These are phyloP conservation scores for Crinitomyces ghanaensis DNA, from an alignment of 805 yeast genomes.

Conservation along the genomic window DNA sequence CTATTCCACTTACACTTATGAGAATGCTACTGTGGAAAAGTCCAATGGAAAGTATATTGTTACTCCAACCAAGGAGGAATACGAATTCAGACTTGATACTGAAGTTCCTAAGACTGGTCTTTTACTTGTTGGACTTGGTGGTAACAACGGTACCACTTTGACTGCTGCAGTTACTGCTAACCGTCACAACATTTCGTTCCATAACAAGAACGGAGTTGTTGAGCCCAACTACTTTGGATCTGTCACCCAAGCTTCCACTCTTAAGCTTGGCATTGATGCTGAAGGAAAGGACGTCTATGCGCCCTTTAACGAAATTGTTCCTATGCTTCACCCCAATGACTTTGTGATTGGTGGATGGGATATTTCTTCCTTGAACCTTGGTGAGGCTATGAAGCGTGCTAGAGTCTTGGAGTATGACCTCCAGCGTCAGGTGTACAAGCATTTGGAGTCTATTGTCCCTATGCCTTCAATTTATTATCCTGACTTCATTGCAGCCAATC, in stretches of 20 bases:
- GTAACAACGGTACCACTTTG: constrained; percentile 91
- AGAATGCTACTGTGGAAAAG: constrained; percentile 60
- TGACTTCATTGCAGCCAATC: constrained; percentile 92
- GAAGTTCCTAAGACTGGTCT: constrained; percentile 77
- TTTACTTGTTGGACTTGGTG: constrained; percentile 89
- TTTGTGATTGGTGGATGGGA: constrained; percentile 93
- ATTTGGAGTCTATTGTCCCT: constrained; percentile 54
- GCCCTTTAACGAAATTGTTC: constrained; percentile 82
- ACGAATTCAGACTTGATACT: constrained; percentile 78
- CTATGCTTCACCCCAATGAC: constrained; percentile 84
- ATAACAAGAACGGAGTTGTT: constrained; percentile 67
- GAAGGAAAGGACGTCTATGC: constrained; percentile 80
- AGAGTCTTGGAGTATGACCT: constrained; percentile 77
- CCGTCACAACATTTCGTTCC: constrained; percentile 63
- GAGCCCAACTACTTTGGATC: constrained; percentile 85
- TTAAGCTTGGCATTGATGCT: constrained; percentile 77
- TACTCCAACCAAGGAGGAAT: constrained; percentile 59
- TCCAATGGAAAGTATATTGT: constrained; percentile 46
- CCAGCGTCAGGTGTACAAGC: constrained; percentile 60
- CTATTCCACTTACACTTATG: constrained; percentile 53
- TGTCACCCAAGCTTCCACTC: constrained; percentile 84
- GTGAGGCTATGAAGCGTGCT: constrained; percentile 73
- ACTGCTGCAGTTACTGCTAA: constrained; percentile 79
- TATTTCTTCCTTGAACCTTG: constrained; percentile 59
- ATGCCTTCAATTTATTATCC: constrained; percentile 87